phyloP scores from a whole-genome alignment of 1,139 yeast genomes.

The Candida buenavistaensis region DNA sequence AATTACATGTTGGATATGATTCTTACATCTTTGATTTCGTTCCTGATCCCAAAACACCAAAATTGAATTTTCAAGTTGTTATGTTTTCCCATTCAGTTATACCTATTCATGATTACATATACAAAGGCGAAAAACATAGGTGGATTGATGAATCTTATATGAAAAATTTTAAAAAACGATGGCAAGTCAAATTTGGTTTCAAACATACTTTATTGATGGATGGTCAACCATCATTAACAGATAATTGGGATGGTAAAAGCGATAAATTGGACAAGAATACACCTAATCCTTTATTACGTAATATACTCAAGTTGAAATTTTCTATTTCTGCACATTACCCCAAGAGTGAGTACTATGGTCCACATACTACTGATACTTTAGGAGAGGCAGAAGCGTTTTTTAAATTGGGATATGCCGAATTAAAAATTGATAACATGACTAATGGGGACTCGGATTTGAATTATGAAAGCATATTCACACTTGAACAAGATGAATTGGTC shows the following conservation, averaged over 20 bases:
- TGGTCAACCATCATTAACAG: slow-evolving; percentile 12
- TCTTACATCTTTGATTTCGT: slow-evolving; percentile 12
- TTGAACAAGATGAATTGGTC: slow-evolving; percentile 14
- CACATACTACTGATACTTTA: slow-evolving; percentile 6
- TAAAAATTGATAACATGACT: slow-evolving; percentile 11
- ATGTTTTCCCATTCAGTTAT: slow-evolving; percentile 13
- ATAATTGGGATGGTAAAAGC: slow-evolving; percentile 15
- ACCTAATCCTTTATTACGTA: slow-evolving; percentile 11
- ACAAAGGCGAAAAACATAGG: slow-evolving; percentile 12
- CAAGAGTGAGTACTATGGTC: slow-evolving; percentile 14
- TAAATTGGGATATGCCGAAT: slow-evolving; percentile 13
- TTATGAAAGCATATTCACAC: slow-evolving; percentile 14
- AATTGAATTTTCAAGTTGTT: slow-evolving; percentile 9
- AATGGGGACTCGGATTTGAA: slow-evolving; percentile 6
- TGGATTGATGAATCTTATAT: slow-evolving; percentile 14
- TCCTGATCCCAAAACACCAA: slow-evolving; percentile 11
- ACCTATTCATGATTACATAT: slow-evolving; percentile 15
- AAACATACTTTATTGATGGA: slow-evolving; percentile 9
- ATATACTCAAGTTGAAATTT: slow-evolving; percentile 7
- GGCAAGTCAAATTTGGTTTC: slow-evolving; percentile 13
- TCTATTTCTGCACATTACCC: slow-evolving; percentile 8
- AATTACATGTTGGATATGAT: slow-evolving; percentile 11
- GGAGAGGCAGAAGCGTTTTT: slow-evolving; percentile 13
- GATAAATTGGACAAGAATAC: slow-evolving; percentile 11
- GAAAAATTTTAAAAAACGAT: slow-evolving; percentile 6